phyloP scores from a whole-genome alignment of 257 asterid species.

The Solanum tacnaense region DNA sequence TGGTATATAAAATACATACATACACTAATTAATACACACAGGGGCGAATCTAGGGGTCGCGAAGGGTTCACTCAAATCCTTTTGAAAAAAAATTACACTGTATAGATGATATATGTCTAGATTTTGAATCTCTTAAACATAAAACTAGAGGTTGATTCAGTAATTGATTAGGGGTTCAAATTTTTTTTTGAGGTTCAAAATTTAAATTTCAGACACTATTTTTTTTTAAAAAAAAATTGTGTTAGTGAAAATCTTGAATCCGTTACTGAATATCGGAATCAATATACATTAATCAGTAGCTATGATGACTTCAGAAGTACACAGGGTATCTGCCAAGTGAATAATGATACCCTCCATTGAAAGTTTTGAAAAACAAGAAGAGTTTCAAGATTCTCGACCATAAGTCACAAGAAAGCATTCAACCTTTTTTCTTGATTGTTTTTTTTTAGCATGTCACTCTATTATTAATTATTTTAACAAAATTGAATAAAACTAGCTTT shows the following conservation, averaged over 20 bases:
- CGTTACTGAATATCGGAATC: not conserved
- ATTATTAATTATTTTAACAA: not conserved
- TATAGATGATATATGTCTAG: too few species aligned
- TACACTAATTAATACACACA: not conserved
- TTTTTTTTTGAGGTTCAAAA: too few species aligned
- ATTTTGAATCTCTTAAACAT: too few species aligned
- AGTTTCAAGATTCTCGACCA: constrained; percentile 9
- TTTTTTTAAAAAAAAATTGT: fast-evolving
- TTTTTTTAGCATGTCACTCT: not conserved
- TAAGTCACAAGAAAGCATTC: constrained; percentile 1
- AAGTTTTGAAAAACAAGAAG: not conserved
- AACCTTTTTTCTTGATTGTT: not conserved
- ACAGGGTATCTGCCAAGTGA: constrained; percentile 16
- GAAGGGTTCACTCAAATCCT: too few species aligned
- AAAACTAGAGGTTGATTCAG: too few species aligned
- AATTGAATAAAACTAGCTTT: not conserved
- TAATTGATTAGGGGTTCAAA: not conserved
- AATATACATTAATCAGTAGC: not conserved
- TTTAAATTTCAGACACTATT: too few species aligned
- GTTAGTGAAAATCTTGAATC: too few species aligned
- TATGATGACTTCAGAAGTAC: not conserved
- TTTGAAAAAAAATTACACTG: too few species aligned
- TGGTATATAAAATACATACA: too few species aligned
- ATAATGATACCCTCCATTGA: constrained; percentile 9
- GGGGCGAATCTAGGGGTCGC: not conserved